Base-by-base conservation (phyloP, 2,329 filamentous ascomycete species). In the Cytospora paraplurivora region DNA sequence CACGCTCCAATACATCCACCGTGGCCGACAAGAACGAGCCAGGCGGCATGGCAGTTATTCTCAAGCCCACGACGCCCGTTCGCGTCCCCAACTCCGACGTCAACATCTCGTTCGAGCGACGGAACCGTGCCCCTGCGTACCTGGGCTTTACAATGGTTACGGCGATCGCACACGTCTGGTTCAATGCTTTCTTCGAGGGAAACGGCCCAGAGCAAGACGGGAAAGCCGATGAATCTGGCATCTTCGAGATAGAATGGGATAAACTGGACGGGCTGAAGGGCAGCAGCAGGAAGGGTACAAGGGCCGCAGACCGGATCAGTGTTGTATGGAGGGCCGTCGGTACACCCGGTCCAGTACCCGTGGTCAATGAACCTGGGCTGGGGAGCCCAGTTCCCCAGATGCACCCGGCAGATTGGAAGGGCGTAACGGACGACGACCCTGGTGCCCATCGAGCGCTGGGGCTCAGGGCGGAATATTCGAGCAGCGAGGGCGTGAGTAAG, bases 241-340 rank as follows among this genome's bases (percentile, higher is more conserved):
- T 86, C 3, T 87, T 87, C 56, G 76, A 78, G 63, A 82, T 87
- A 34, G 81, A 82, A 1, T 87, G 85, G 85, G 83, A 86, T 47
- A 80, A 81, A 60, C 91, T 99, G 86, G 95, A 99, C 69, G 95
- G 95, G 3, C 93, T 99, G 75, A 97, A 97, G 74, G 95, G 95
- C 0, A 93, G 90, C 5, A 87, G 83, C 27, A 84, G 88, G 37
- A 96, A 96, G 74, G 95, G 95, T 0, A 89, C 89, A 0, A 83
- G 88, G 51, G 92, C 91, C 0, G 86, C 96, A 10, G 94, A 99
- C 72, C 85, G 85, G 49, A 79, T 98, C 32, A 88, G 91, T 12
- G 90, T 98, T 0, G 88, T 97, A 0, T 99, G 95, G 95, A 86
- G 87, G 49, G 76, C 77, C 1, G 75, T 75, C 0, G 73, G 71